phyloP scores from a whole-genome alignment of 148 eudicot genomes.

The Talinum fruticosum region DNA sequence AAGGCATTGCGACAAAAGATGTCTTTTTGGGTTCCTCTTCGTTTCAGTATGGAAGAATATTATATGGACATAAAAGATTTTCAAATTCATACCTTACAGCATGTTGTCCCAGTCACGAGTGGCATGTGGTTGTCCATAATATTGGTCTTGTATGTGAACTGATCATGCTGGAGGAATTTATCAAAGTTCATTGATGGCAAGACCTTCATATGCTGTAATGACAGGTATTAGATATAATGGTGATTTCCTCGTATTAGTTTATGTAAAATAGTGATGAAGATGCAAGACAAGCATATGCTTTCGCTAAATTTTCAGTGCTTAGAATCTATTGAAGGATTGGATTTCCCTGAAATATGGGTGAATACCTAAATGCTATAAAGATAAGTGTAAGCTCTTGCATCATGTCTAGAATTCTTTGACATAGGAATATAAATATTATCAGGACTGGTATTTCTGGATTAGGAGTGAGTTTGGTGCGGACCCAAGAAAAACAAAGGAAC shows the following conservation, averaged over 20 bases:
- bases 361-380: too few species aligned
- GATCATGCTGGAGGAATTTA: not conserved
- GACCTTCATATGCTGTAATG: not conserved
- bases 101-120: not conserved
- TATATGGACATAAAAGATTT: not conserved
- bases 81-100: not conserved
- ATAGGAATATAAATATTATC: not conserved
- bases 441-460: not conserved
- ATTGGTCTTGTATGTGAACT: not conserved
- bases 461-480: not conserved
- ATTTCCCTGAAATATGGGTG: too few species aligned
- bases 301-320: not conserved
- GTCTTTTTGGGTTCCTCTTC: not conserved
- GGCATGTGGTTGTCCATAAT: not conserved
- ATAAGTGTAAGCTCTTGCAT: not conserved
- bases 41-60: not conserved
- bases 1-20: not conserved
- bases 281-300: not conserved
- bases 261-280: not conserved
- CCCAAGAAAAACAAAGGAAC: not conserved
- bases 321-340: not conserved
- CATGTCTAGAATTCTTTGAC: not conserved
- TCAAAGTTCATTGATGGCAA: not conserved
- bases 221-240: not conserved
- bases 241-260: not conserved